These are phyloP conservation scores for Suillus subluteus DNA, from an alignment of 768 basidiomycete genomes.

Conservation along the genomic window DNA sequence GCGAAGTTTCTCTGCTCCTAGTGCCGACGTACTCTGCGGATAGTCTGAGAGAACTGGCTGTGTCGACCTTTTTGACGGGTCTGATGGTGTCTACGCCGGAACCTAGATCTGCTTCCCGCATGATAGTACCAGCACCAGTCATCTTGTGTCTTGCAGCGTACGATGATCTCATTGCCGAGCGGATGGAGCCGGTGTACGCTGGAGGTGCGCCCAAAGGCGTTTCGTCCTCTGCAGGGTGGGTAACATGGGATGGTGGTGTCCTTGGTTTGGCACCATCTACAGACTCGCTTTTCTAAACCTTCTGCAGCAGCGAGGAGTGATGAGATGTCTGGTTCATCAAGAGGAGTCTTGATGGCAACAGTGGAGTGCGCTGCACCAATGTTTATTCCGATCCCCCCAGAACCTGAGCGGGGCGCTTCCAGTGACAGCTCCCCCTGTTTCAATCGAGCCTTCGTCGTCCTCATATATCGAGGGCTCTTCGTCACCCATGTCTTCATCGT, in stretches of 20 bases:
- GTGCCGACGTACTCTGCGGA: conserved; percentile 85
- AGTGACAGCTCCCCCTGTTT: conserved; percentile 65
- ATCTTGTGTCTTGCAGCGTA: conserved; percentile 74
- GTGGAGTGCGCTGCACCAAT: conserved; percentile 68
- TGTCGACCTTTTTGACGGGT: conserved; percentile 91
- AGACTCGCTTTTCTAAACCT: conserved; percentile 47
- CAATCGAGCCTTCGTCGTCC: conserved; percentile 55
- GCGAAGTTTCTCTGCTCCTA: conserved; percentile 54
- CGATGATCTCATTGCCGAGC: conserved; percentile 68
- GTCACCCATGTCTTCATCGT: conserved; percentile 52
- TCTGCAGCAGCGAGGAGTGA: conserved; percentile 41
- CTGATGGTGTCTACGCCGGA: conserved; percentile 89
- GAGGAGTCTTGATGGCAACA: conserved; percentile 58
- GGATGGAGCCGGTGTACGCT: conserved; percentile 72
- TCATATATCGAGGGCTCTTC: conserved; percentile 43
- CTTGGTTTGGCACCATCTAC: conserved; percentile 38
- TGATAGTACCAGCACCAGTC: conserved; percentile 68
- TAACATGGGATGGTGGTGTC: conserved; percentile 33
- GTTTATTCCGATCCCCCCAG: conserved; percentile 51
- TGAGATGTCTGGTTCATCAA: conserved; percentile 46
- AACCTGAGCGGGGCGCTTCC: conserved; percentile 57
- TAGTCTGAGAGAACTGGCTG: conserved; percentile 70
- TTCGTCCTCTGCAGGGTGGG: conserved; percentile 24
- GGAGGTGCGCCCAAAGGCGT: conserved; percentile 64
- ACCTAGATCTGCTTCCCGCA: conserved; percentile 84